Conservation (phyloP, 176 grass and related monocot genomes). For the Avena eriantha region DNA sequence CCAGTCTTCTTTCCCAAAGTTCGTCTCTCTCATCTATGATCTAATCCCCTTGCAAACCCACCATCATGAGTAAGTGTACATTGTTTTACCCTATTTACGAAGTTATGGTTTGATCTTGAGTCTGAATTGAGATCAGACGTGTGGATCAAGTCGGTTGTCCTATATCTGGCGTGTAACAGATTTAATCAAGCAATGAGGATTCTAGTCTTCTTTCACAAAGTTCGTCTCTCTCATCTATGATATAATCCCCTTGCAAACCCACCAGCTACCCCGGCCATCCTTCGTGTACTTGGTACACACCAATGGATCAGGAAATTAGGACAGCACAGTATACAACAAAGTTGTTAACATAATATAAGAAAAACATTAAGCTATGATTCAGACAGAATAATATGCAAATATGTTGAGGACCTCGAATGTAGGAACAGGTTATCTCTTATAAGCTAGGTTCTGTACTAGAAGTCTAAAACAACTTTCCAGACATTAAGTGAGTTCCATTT, state of each 20-base stretch:
- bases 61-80: neutral
- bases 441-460: conserved; percentile 11
- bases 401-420: neutral
- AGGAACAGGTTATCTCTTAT: neutral
- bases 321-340: neutral
- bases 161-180: neutral
- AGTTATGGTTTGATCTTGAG: neutral
- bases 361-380: neutral
- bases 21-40: neutral
- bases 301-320: conserved; percentile 18
- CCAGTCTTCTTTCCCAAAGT: neutral
- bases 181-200: neutral
- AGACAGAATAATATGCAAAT: conserved; percentile 19
- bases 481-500: conserved; percentile 18
- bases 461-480: conserved; percentile 23
- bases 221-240: neutral
- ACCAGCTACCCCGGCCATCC: neutral
- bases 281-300: neutral
- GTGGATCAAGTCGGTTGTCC: neutral
- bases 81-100: neutral
- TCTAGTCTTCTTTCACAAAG: neutral
- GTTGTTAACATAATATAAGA: conserved; percentile 14
- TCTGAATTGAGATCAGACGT: neutral
- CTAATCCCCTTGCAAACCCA: neutral
- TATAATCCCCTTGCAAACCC: neutral